phyloP scores from a whole-genome alignment of 129 eudicot genomes.

The Artemisia annua region DNA sequence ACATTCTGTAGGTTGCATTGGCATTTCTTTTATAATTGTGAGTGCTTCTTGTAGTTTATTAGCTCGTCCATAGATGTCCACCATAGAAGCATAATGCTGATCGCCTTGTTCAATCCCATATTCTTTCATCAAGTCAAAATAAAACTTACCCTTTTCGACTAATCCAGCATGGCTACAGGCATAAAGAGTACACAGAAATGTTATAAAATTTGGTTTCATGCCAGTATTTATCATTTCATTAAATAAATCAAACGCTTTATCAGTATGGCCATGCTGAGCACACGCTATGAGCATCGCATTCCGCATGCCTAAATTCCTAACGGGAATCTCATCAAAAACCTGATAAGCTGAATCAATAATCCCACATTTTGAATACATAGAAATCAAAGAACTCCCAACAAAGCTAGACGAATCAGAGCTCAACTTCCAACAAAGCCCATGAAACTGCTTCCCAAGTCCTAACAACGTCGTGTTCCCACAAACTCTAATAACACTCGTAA shows the following conservation, averaged over 20 bases:
- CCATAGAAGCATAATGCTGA: slow-evolving; percentile 84
- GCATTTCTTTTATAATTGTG: slow-evolving; percentile 58
- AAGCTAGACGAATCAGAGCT: slow-evolving; percentile 60
- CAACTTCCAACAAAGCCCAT: slow-evolving; percentile 64
- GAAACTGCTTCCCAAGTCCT: slow-evolving; percentile 75
- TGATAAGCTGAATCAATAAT: slow-evolving; percentile 58
- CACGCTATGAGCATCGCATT: slow-evolving; percentile 86
- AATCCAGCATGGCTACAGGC: slow-evolving; percentile 92
- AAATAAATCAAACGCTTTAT: slow-evolving; percentile 57
- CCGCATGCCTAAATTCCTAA: slow-evolving; percentile 80
- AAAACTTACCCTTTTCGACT: slow-evolving; percentile 67
- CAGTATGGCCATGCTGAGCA: slow-evolving; percentile 77
- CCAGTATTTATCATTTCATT: slow-evolving; percentile 42
- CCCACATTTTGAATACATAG: slow-evolving; percentile 90
- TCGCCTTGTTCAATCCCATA: slow-evolving; percentile 67
- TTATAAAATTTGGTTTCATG: slow-evolving; percentile 81
- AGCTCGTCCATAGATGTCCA: slow-evolving; percentile 81
- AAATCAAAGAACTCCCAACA: slow-evolving; percentile 80
- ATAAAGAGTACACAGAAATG: slow-evolving; percentile 68
- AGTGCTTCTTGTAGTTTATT: slow-evolving; percentile 78
- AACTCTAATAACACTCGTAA: slow-evolving; percentile 72
- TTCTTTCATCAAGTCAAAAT: slow-evolving; percentile 63
- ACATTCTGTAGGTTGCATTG: slow-evolving; percentile 71
- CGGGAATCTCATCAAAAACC: slow-evolving; percentile 52
- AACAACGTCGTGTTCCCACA: slow-evolving; percentile 73